These are phyloP conservation scores for Cyathus striatus DNA, from an alignment of 768 basidiomycete genomes.

Conservation along the genomic window DNA sequence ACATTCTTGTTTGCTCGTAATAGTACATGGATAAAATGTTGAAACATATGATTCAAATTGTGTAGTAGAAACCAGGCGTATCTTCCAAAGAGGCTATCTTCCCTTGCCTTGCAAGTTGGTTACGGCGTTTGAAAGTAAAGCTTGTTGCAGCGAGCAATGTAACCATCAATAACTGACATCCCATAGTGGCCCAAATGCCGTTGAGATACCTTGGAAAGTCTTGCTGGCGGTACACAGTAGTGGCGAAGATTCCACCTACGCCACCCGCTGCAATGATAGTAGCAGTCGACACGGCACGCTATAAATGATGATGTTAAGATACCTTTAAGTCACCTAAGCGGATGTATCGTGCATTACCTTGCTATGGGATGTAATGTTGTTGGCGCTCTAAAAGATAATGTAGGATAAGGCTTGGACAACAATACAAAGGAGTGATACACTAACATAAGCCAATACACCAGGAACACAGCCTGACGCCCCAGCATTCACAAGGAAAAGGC, in stretches of 20 bases:
- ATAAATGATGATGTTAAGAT: neutral
- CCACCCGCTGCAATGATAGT: slow-evolving; percentile 29
- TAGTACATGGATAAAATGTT: too few relatives aligned
- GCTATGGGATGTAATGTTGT: slow-evolving; percentile 2
- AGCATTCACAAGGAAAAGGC: slow-evolving; percentile 27
- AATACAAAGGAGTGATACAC: slow-evolving; percentile 7
- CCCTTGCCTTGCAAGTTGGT: slow-evolving; percentile 25
- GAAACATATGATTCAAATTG: slow-evolving; percentile 22
- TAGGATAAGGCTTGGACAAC: neutral
- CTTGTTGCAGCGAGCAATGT: slow-evolving; percentile 19
- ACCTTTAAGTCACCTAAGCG: too few relatives aligned
- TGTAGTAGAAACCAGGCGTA: slow-evolving; percentile 34
- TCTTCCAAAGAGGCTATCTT: slow-evolving; percentile 26
- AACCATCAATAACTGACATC: slow-evolving; percentile 27
- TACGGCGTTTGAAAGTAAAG: slow-evolving; percentile 20
- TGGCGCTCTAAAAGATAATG: neutral
- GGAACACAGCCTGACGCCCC: slow-evolving; percentile 31
- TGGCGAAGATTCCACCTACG: slow-evolving; percentile 33
- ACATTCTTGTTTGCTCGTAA: too few relatives aligned
- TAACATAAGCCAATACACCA: slow-evolving; percentile 31
- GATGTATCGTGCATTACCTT: too few relatives aligned
- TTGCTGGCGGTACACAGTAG: slow-evolving; percentile 27
- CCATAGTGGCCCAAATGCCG: slow-evolving; percentile 31
- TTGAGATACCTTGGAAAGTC: slow-evolving; percentile 26
- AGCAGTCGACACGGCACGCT: slow-evolving; percentile 35